Base-by-base conservation (phyloP, 176 grass and related monocot species). In the Carex littledalei region DNA sequence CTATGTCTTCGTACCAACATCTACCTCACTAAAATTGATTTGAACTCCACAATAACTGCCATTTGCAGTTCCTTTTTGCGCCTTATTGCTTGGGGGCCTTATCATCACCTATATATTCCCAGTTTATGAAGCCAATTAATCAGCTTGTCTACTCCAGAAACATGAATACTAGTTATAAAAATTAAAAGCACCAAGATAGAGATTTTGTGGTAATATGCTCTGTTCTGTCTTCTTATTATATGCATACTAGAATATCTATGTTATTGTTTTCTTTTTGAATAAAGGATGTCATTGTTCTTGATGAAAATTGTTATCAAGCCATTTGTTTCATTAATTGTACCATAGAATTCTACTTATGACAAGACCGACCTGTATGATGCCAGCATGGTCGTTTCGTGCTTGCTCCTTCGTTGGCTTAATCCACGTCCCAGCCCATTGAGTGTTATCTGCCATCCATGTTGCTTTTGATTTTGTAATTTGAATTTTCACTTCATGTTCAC, bases 401-500 rank as follows among this genome's bases (percentile, higher is more conserved):
- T 83, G 81, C 61, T 68, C 62, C 41, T 54, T 83, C 3, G 14
- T 68, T 15, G 81, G 81, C 22, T 67, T 83, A 68, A 22, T 54
- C 81, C 81, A 83, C 10, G 81, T 83, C 24, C 81, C 81, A 4
- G 45, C 64, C 81, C 81, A 83, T 31, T 7, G 62, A 17, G 63
- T 83, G 54, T n/a, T 63, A 55, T 83, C 81, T 35, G 81, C 81
- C 81, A 83, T 83, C 81, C 81, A 83, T 2, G 81, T 83, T 11
- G 45, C 81, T 53, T 83, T 83, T 52, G 64, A 83, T 69, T 69
- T 83, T 6, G 31, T 31, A 31, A 55, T 67, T 67, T 83, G 45
- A 15, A 83, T 52, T 32, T 43, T 63, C 61, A 53, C 81, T 32
- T 83, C 81, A 83, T 83, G 7, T 83, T 67, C 49, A 18, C 41